A percentile compares a stretch with the other conserved stretches of the same genome.
Conservation (phyloP, 164 flowering plant genomes). For the Nymphaea thermarum region DNA sequence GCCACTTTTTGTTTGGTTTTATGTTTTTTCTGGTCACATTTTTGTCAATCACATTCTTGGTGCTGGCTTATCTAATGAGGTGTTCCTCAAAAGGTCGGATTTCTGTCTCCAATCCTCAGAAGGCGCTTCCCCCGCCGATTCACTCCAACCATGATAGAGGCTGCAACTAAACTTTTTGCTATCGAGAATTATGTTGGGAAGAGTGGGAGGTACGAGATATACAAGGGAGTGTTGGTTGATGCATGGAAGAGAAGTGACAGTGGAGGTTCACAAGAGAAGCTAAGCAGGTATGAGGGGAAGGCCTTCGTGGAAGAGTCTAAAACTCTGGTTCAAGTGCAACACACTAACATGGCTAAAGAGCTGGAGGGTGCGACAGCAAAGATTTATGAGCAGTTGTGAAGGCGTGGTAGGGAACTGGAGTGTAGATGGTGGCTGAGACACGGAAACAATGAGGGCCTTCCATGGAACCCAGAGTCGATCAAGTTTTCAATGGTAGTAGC, state of each 20-base stretch:
- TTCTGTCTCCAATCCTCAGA: constrained; percentile 15
- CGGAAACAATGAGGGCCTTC: constrained; percentile 11
- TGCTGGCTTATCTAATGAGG: constrained; percentile 30
- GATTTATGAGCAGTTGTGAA: constrained; percentile 29
- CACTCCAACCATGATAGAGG: constrained; percentile 17
- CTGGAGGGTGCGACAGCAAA: constrained; percentile 41
- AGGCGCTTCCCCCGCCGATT: constrained; percentile 15
- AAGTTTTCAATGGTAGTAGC: constrained; percentile 26
- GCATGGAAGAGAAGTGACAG: constrained; percentile 31
- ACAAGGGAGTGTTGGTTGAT: constrained; percentile 22
- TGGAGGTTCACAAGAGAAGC: constrained; percentile 28
- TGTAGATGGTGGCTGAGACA: constrained; percentile 33
- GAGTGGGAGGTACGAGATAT: constrained; percentile 25
- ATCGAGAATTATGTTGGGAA: constrained; percentile 22
- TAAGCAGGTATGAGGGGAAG: constrained; percentile 14
- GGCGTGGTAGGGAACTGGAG: constrained; percentile 36
- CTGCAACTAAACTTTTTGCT: background rate
- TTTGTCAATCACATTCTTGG: background rate
- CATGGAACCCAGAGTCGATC: constrained; percentile 39
- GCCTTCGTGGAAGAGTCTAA: constrained; percentile 34
- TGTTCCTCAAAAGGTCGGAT: constrained; percentile 17
- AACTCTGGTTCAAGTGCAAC: constrained; percentile 31
- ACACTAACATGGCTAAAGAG: constrained; percentile 36
- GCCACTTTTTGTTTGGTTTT: background rate
- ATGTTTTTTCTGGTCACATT: background rate